Percentiles rank a stretch among this genome's conserved stretches.
Conservation (phyloP, 1,284 basidiomycete species). For the Violaceomyces palustris region DNA sequence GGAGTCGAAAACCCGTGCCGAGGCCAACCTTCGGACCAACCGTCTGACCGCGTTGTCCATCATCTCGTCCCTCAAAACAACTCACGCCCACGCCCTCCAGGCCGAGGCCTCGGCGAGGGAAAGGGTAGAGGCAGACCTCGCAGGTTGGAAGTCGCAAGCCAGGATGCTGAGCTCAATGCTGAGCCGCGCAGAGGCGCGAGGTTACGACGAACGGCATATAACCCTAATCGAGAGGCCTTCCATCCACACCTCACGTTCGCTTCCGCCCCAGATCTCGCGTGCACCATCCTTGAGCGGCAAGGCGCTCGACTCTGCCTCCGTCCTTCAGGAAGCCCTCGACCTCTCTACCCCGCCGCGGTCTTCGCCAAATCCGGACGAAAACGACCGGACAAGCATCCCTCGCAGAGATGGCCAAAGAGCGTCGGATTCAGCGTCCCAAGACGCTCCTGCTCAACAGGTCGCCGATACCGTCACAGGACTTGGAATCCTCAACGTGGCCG, state of each 20-base stretch:
- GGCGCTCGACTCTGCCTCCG: no score
- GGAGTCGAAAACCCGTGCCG: slow-evolving; percentile 15
- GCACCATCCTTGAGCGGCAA: no score
- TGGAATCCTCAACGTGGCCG: slow-evolving; percentile 18
- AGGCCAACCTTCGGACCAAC: slow-evolving; percentile 32
- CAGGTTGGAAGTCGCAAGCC: slow-evolving; percentile 44
- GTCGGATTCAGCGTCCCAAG: not conserved
- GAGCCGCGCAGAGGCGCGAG: slow-evolving; percentile 31
- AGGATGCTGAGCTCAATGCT: slow-evolving; percentile 46
- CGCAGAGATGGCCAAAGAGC: no score
- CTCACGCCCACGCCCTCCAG: slow-evolving; percentile 37
- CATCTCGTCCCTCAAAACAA: slow-evolving; percentile 41
- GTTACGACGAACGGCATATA: slow-evolving; percentile 31
- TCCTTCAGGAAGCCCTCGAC: no score
- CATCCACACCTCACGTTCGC: slow-evolving; percentile 6
- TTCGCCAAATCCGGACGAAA: no score
- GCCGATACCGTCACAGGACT: slow-evolving; percentile 9
- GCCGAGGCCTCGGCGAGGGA: slow-evolving; percentile 35
- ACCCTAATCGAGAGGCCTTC: slow-evolving; percentile 6
- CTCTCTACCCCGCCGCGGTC: no score
- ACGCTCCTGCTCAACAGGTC: slow-evolving; percentile 1
- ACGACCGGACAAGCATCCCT: no score
- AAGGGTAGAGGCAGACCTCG: slow-evolving; percentile 46
- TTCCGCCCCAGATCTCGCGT: no score
- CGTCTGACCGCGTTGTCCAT: slow-evolving; percentile 46